These are phyloP conservation scores for Arachis stenosperma DNA, from an alignment of 306 rosid genomes.

Conservation along the genomic window DNA sequence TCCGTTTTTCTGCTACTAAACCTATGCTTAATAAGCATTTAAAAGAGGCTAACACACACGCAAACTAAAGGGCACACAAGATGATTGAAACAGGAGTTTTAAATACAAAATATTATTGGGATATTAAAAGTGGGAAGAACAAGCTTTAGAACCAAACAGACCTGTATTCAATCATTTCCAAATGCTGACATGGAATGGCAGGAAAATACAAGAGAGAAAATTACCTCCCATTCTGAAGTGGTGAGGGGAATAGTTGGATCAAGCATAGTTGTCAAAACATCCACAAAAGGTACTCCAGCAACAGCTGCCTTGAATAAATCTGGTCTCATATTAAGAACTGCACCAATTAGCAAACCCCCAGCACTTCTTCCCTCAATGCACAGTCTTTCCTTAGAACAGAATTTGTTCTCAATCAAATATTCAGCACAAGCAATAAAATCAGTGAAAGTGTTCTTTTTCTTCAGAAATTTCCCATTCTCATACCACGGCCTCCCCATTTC, in stretches of 20 bases:
- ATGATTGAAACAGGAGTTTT: conserved; percentile 4
- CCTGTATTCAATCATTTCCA: conserved; percentile 14
- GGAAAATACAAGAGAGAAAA: conserved; percentile 27
- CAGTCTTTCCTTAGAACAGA: conserved; percentile 71
- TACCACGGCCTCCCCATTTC: conserved; percentile 99
- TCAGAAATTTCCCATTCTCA: conserved; percentile 87
- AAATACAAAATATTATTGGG: background rate
- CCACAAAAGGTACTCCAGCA: conserved; percentile 97
- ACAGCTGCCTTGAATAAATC: conserved; percentile 92
- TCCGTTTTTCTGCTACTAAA: too few species aligned
- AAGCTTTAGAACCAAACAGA: conserved; percentile 4
- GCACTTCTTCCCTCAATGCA: conserved; percentile 95
- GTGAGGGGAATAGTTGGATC: conserved; percentile 98
- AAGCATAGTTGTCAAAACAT: conserved; percentile 94
- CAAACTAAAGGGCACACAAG: background rate
- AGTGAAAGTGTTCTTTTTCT: conserved; percentile 87
- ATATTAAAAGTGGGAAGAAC: conserved; percentile 5
- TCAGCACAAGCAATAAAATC: conserved; percentile 94
- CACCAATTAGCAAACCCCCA: conserved; percentile 92
- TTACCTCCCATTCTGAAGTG: conserved; percentile 98
- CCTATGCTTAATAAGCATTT: background rate
- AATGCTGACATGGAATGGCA: conserved; percentile 18
- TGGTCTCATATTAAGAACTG: conserved; percentile 97
- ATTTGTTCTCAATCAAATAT: conserved; percentile 75
- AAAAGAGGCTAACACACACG: background rate